Percentiles rank a stretch among this genome's conserved stretches.
Conservation (phyloP, 257 asterid species). For the Solanum verrucosum region DNA sequence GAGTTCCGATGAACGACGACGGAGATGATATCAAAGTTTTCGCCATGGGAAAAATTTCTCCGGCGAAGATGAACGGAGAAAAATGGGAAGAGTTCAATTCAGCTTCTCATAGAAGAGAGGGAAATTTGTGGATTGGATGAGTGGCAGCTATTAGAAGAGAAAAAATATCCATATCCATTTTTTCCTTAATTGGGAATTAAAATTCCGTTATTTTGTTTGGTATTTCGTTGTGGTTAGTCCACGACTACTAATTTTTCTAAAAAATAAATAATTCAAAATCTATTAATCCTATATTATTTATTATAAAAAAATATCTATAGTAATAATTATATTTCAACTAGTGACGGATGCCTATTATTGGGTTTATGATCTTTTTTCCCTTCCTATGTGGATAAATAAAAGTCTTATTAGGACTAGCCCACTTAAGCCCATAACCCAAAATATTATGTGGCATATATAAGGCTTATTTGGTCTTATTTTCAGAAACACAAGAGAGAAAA, state of each 20-base stretch:
- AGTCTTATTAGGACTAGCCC: too few species aligned
- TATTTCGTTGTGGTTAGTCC: neutral
- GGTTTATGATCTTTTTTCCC: too few species aligned
- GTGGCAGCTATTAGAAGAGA: neutral
- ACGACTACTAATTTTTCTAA: neutral
- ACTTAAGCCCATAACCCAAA: too few species aligned
- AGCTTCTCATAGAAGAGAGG: neutral
- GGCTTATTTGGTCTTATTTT: too few species aligned
- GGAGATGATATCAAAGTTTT: conserved; percentile 80
- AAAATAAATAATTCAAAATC: neutral
- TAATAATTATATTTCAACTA: neutral
- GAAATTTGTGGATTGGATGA: conserved; percentile 9
- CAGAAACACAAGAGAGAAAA: too few species aligned
- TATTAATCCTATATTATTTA: too few species aligned
- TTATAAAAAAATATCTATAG: neutral
- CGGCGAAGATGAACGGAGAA: neutral
- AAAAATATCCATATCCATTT: neutral
- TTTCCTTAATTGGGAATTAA: neutral
- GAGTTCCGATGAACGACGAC: conserved; percentile 45
- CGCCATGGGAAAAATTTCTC: conserved; percentile 47
- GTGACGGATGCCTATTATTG: neutral
- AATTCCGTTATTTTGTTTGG: neutral
- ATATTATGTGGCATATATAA: too few species aligned
- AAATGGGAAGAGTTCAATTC: neutral
- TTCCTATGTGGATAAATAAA: too few species aligned